Evolutionary conservation across 768 basidiomycete genomes (phyloP).

Genomic region (Baorangia bicolor): DNA sequence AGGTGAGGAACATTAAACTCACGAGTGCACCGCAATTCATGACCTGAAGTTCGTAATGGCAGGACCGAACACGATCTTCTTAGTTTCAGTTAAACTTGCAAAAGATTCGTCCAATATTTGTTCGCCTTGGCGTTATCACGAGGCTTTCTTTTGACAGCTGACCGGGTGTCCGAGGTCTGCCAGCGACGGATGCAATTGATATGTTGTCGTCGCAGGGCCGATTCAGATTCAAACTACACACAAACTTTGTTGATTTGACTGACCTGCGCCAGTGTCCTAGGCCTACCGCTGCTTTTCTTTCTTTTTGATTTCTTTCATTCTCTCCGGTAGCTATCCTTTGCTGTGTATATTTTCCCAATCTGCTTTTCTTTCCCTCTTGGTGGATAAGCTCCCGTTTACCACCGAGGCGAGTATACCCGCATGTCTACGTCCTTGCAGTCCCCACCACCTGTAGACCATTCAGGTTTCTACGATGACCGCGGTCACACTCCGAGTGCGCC

Average conservation of each 20-base stretch:
- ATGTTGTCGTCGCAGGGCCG: constrained; percentile 3
- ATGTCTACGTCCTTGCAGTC: constrained; percentile 23
- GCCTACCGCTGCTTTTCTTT: constrained; percentile 14
- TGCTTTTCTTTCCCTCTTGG: background rate
- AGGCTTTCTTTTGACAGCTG: background rate
- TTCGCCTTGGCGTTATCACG: background rate
- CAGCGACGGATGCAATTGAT: constrained; percentile 5
- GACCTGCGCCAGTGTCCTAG: constrained; percentile 5
- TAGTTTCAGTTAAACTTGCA: background rate
- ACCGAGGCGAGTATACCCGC: constrained; percentile 9
- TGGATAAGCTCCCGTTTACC: constrained; percentile 2
- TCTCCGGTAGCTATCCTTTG: constrained; percentile 15
- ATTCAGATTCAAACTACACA: constrained; percentile 9
- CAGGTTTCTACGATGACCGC: constrained; percentile 15
- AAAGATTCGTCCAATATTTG: background rate
- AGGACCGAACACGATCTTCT: background rate
- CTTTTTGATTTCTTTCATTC: constrained; percentile 11
- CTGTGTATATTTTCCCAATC: constrained; percentile 20
- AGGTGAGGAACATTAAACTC: too few relatives aligned
- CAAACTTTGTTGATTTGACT: constrained; percentile 13
- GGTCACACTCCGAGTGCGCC: constrained; percentile 1
- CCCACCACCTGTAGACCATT: constrained; percentile 14
- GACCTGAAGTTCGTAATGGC: background rate
- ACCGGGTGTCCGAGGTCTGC: constrained; percentile 16
- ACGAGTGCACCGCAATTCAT: background rate